Base-by-base conservation (phyloP, 345 rosid genomes). In the Mallotus nudiflorus region DNA sequence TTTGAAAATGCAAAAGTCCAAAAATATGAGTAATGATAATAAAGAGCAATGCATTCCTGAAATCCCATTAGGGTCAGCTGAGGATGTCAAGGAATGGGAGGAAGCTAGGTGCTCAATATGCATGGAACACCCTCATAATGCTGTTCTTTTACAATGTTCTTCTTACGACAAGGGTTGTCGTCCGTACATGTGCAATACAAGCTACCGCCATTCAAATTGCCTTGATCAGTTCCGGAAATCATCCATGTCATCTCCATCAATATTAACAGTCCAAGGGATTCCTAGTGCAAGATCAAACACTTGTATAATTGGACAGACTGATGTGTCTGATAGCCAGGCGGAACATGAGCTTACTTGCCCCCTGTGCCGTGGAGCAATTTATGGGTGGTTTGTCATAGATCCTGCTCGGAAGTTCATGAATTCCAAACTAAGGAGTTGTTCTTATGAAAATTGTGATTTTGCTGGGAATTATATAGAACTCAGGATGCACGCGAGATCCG, bases 81-180 rank as follows among this genome's bases (percentile, higher is more conserved):
- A 85, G 72, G 78, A 85, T 72, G 77, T 65, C 9, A 82, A 82
- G 62, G 87, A 84, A 67, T 88, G 89, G 91, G 93, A 89, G 53
- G 90, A 85, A 52, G 83, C 76, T 9, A 75, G 82, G 75, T 91
- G 97, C 71, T 84, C 90, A 0, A 72, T 88, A 57, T 91, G 96
- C 69, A 82, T 91, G 88, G 97, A 91, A 69, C 86, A 85, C 9
- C 96, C 97, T 1, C 96, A 88, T 69, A 91, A 86, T 67, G 91
- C 85, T 0, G 93, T 89, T 22, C 86, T 89, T 40, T 65, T 91
- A 64, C 74, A 54, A 8, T 91, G 97, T 73, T 76, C 91, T 42
- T 86, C 93, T 15, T 75, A 46, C 61, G 76, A 83, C 22, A 82
- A 82, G 31, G 96, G 96, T 2, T 89, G 97, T 18, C 81, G 77